Base-by-base conservation (phyloP, 345 rosid genomes). In the Ricinus communis region DNA sequence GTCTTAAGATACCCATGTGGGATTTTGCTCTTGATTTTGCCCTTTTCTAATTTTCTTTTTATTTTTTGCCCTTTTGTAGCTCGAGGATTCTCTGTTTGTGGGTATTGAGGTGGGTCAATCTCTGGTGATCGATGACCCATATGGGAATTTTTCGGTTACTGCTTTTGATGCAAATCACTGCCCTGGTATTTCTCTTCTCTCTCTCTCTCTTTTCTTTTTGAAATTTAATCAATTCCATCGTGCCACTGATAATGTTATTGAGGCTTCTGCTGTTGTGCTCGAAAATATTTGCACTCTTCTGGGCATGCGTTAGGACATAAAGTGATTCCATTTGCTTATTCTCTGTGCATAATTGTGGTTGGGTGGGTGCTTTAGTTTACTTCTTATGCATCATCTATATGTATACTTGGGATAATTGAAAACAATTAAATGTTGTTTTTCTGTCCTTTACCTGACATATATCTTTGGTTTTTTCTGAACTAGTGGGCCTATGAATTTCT, bases 151-250 rank as follows among this genome's bases (percentile, higher is more conserved):
- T 47, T 74, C 72, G 0, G 91, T 90, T 28, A 82, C 91, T 5
- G 95, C 97, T 64, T 85, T 84, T 49, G 98, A 90, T 81, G 95
- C 96, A 22, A 87, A 88, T 82, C 98, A 93, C 57, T 90, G 96
- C 60, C 89, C 94, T 25, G 91, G 97, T 92, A 73, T 49, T 19
- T 55, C 3, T 36, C n/a, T 30, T 50, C 38, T 24, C 38, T 9
- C 12, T 22, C n/a, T 10, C 6, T 15, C 3, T 24, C 21, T 38
- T 22, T 11, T 31, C 7, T 15, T 3, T 24, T 63, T 22, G 0
- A 0, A 9, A 15, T 12, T 16, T 60, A 40, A 14, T 31, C 22
- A 4, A 18, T 60, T 36, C 6, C 4, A 33, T 33, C 38, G 4
- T 33, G 38, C 38, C 4, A 33, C 6, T 2, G 6, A 33, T 33